Conservation (phyloP, 441 rosid species). For the Bocquillonia castaneifolia region DNA sequence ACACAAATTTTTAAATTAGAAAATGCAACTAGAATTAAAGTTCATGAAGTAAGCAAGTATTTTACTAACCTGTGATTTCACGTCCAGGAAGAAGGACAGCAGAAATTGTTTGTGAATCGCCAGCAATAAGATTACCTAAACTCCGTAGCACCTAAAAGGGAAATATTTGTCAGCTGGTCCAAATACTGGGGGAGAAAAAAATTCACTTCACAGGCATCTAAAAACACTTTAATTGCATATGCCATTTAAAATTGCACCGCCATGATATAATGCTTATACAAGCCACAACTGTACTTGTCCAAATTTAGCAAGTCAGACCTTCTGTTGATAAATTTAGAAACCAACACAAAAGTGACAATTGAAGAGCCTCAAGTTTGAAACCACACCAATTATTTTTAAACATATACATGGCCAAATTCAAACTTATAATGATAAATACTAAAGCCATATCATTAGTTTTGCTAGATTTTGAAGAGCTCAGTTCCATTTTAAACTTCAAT, state of each 20-base stretch:
- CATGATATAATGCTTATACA: neutral
- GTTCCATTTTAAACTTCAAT: neutral
- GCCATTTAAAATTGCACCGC: neutral
- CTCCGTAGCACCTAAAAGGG: constrained; percentile 70
- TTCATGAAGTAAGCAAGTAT: constrained; percentile 21
- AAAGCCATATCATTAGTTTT: neutral
- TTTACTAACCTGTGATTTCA: constrained; percentile 63
- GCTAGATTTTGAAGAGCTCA: neutral
- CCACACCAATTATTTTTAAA: neutral
- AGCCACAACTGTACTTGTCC: neutral
- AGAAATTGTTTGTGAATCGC: constrained; percentile 62
- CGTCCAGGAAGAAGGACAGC: constrained; percentile 53
- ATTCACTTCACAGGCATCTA: neutral
- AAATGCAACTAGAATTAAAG: constrained; percentile 17
- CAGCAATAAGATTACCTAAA: constrained; percentile 86
- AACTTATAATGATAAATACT: neutral
- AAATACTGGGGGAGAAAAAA: no score
- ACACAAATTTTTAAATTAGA: constrained; percentile 19
- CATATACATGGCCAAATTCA: neutral
- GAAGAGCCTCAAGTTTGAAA: neutral
- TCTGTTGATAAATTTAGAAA: neutral
- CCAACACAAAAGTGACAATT: no score
- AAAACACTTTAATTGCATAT: neutral
- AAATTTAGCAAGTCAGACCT: neutral
- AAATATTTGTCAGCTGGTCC: constrained; percentile 20